These are phyloP conservation scores for Claviceps pazoutovae DNA, from an alignment of 2,329 filamentous ascomycete species.

Conservation along the genomic window DNA sequence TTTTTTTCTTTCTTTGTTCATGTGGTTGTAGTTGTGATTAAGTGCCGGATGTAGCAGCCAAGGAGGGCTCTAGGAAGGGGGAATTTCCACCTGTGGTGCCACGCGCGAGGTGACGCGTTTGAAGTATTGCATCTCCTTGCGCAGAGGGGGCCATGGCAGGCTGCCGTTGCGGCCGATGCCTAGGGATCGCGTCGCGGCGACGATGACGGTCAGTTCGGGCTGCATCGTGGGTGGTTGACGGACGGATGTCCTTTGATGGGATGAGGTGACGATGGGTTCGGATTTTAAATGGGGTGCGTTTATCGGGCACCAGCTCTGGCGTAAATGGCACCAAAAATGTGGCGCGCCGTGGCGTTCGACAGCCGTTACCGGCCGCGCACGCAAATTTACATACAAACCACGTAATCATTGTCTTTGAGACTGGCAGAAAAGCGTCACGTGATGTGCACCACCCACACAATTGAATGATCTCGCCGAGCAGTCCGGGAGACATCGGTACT, in stretches of 20 bases:
- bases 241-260: not conserved
- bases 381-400: no score
- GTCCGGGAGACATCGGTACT: no score
- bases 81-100: conserved; percentile 23
- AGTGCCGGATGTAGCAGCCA: not conserved
- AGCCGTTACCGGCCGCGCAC: no score
- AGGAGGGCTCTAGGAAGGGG: not conserved
- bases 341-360: no score
- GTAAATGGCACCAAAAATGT: no score
- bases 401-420: no score
- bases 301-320: no score
- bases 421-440: no score
- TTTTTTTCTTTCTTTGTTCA: not conserved
- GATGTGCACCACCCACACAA: no score
- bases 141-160: conserved; percentile 81
- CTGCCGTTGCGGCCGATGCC: conserved; percentile 71
- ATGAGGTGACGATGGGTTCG: no score
- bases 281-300: no score
- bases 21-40: not conserved
- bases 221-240: conserved; percentile 14
- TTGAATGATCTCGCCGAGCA: no score
- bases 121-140: conserved; percentile 91
- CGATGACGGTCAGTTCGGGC: conserved; percentile 70
- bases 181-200: conserved; percentile 80
- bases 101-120: conserved; percentile 70